phyloP scores from a whole-genome alignment of 1,284 basidiomycete species.

The Waitea zeae region DNA sequence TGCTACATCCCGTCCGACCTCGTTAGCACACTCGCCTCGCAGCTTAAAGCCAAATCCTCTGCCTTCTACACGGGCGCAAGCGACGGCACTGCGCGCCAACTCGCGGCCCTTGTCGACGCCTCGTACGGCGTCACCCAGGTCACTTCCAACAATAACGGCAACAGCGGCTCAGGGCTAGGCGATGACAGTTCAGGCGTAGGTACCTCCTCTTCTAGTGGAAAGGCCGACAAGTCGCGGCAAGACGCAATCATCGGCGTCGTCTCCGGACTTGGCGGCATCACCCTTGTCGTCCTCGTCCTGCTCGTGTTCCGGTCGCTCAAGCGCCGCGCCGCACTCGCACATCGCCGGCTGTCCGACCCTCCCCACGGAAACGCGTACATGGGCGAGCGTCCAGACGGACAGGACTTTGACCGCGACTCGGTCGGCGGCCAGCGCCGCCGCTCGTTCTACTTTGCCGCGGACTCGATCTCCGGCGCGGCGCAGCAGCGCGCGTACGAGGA shows the following conservation, averaged over 20 bases:
- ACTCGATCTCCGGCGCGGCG: slow-evolving; percentile 43
- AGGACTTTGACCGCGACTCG: slow-evolving; percentile 59
- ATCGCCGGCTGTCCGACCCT: slow-evolving; percentile 40
- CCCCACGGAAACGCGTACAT: slow-evolving; percentile 11
- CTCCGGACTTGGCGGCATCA: slow-evolving; percentile 52
- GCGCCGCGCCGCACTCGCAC: slow-evolving; percentile 39
- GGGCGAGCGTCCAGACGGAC: slow-evolving; percentile 33
- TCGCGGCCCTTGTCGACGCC: slow-evolving; percentile 45
- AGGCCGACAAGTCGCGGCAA: slow-evolving; percentile 18
- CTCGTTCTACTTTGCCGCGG: slow-evolving; percentile 74
- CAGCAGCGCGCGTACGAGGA: slow-evolving; percentile 14
- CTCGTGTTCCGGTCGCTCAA: slow-evolving; percentile 43
- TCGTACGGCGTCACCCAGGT: slow-evolving; percentile 35
- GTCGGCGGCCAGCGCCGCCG: slow-evolving; percentile 50
- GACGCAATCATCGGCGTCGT: slow-evolving; percentile 74
- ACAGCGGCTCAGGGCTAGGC: slow-evolving; percentile 10
- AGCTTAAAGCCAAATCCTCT: slow-evolving; percentile 36
- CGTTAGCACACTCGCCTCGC: slow-evolving; percentile 32
- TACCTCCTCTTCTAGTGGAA: slow-evolving; percentile 6
- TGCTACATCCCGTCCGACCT: slow-evolving; percentile 33
- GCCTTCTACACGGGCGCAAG: slow-evolving; percentile 39
- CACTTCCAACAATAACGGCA: slow-evolving; percentile 15
- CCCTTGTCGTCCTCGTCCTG: slow-evolving; percentile 45
- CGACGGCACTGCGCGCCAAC: slow-evolving; percentile 18
- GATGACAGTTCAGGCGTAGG: slow-evolving; percentile 3